Conservation (phyloP, 164 flowering plant species). For the Vitis labrusca region DNA sequence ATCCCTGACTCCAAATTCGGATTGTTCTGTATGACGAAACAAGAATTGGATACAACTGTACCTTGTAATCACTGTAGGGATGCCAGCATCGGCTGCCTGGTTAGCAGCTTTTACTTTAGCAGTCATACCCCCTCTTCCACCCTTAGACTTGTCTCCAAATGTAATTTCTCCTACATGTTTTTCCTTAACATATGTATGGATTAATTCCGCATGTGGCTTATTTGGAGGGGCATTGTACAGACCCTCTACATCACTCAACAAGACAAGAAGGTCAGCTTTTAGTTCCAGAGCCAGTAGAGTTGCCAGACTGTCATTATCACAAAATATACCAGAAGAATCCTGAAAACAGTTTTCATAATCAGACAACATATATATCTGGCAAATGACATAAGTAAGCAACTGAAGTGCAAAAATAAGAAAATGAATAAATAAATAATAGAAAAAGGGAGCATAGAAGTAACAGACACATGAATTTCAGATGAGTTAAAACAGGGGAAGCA, state of each 20-base stretch:
- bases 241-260: constrained; percentile 95
- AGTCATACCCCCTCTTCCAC: constrained; percentile 96
- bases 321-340: constrained; percentile 96
- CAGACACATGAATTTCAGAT: no score
- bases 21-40: neutral
- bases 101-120: constrained; percentile 94
- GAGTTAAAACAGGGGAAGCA: no score
- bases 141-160: constrained; percentile 89
- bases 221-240: constrained; percentile 87
- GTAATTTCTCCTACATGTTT: constrained; percentile 70
- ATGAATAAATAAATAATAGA: neutral
- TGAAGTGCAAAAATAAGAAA: neutral
- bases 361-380: constrained; percentile 1
- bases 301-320: constrained; percentile 95
- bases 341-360: constrained; percentile 26
- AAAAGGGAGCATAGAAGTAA: no score
- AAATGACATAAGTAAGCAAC: neutral
- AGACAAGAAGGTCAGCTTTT: constrained; percentile 82
- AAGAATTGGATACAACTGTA: constrained; percentile 18
- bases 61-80: constrained; percentile 89
- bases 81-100: constrained; percentile 74
- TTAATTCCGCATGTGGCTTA: constrained; percentile 71
- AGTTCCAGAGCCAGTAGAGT: constrained; percentile 80
- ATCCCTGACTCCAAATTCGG: neutral
- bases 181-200: constrained; percentile 69